Base-by-base conservation (phyloP, 257 asterid genomes). In the Oldenlandia corymbosa region DNA sequence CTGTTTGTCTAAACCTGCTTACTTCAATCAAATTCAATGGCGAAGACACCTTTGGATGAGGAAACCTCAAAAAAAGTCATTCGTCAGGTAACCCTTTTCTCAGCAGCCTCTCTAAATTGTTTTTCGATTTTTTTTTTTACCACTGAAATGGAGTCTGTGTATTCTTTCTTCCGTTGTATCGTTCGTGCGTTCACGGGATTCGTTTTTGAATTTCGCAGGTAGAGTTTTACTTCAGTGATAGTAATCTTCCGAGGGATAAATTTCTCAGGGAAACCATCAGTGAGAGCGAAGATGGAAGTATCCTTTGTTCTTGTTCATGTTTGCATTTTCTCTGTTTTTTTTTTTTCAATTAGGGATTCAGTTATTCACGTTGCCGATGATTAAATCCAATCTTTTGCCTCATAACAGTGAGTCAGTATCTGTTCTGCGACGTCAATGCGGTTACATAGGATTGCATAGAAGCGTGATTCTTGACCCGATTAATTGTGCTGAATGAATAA, bases 171-270 rank as follows among this genome's bases (percentile, higher is more conserved):
- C 7, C 9, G 12, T 28, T 30, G 31, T 55, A 11, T 16, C 20
- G 39, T 67, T 54, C 9, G 21, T 49, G 21, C 30, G 51, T 14
- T 10, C 5, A 58, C 14, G 52, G 41, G 20, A 21, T 53, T 26
- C 55, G 36, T 14, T 27, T 31, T 12, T 57, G 2, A 26, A n/a
- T 31, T 56, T 52, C 60, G 66, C 88, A 93, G 99, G 96, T 93
- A 49, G 97, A 93, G 79, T 93, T 93, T 73, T 93, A 93, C 76
- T 87, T 93, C 72, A 82, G 99, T 62, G 99, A 90, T 74, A 93
- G 99, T 64, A 93, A 90, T 79, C 96, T 93, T 46, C 96, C 99
- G n/a, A 77, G 86, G 63, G 99, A 93, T 73, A 70, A 66, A 0
- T 93, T 93, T 74, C 68, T 93, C 68, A 80, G 32, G 78, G 79